These are phyloP conservation scores for Agarophyton chilense DNA, from an alignment of 23 red algal species.

Conservation along the genomic window DNA sequence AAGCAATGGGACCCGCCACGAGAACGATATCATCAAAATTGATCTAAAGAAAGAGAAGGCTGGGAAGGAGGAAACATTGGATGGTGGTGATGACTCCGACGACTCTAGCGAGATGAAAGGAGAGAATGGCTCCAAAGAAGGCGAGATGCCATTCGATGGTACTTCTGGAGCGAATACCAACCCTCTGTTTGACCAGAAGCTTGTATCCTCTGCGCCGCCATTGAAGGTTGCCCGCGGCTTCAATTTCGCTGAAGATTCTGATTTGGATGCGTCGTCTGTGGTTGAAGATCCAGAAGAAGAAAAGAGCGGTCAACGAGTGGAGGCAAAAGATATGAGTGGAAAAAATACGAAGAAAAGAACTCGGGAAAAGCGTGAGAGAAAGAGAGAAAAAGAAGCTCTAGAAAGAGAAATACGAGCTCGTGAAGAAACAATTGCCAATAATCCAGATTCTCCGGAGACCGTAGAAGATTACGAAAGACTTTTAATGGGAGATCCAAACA, in stretches of 20 bases:
- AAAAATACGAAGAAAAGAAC: slow-evolving; percentile 30
- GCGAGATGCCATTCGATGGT: not conserved
- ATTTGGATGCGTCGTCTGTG: not conserved
- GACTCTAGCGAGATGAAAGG: not conserved
- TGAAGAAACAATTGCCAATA: slow-evolving; percentile 65
- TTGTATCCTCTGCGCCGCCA: not conserved
- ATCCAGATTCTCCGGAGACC: slow-evolving; percentile 76
- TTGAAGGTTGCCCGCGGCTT: slow-evolving; percentile 28
- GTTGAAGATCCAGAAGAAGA: not conserved
- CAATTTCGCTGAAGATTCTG: slow-evolving; percentile 43
- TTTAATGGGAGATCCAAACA: slow-evolving; percentile 83
- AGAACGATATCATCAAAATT: not conserved
- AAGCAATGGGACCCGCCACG: not conserved
- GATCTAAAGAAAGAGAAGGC: not conserved
- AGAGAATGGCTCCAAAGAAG: not conserved
- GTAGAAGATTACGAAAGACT: slow-evolving; percentile 95
- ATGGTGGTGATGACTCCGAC: not conserved
- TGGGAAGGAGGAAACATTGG: not conserved
- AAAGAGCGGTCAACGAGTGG: not conserved
- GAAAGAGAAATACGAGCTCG: slow-evolving; percentile 65
- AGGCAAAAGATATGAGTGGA: not conserved
- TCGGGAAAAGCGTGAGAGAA: slow-evolving; percentile 73
- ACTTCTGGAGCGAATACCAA: not conserved
- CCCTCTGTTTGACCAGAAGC: not conserved
- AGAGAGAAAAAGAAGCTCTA: slow-evolving; percentile 26